Base-by-base conservation (phyloP, 2,329 filamentous ascomycete species). In the Aspergillus novoparasiticus region DNA sequence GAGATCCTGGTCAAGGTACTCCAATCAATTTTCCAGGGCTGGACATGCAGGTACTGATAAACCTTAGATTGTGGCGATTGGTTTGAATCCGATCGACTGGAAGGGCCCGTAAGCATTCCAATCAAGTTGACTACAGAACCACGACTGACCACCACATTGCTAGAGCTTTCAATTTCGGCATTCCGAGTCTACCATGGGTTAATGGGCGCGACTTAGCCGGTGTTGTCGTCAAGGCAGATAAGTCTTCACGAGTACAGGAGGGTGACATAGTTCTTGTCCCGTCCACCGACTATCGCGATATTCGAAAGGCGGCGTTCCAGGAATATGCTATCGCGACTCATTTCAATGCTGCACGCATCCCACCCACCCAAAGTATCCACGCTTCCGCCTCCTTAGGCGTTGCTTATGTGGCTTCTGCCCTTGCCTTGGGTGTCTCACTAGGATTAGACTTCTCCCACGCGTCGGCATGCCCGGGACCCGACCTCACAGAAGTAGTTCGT, bases 11-110 rank as follows among this genome's bases (percentile, higher is more conserved):
- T 92, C n/a, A 85, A 85, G 71, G 84, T 78, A 69, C 16, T 14
- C 3, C 6, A 45, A 3, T 45, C 36, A 36, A 53, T 34, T n/a
- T 32, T 6, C 11, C 6, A 4, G 12, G 28, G 6, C 11, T 14
- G 9, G 8, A 30, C 0, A 3, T 6, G 0, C 8, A 32, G n/a
- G 16, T 6, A 34, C 56, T 39, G 32, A 60, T 55, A 9, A 26
- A 39, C 9, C 10, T 2, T 60, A 78, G 76, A 80, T 87, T 1
- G 79, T 84, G 43, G 85, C 86, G 14, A 88, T 92, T 68, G 90
- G 90, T 0, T 78, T 93, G 43, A 93, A 93, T 69, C 91, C 91
- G 0, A 90, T 93, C 60, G 91, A 92, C 73, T 91, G 87, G 87
- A 91, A 91, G 79, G 85, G 87, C 63, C 87, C 89, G 89, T 62